A percentile compares a stretch with the other conserved stretches of the same genome.
phyloP scores from a whole-genome alignment of 805 yeast species.

The Clavispora phyllophila region DNA sequence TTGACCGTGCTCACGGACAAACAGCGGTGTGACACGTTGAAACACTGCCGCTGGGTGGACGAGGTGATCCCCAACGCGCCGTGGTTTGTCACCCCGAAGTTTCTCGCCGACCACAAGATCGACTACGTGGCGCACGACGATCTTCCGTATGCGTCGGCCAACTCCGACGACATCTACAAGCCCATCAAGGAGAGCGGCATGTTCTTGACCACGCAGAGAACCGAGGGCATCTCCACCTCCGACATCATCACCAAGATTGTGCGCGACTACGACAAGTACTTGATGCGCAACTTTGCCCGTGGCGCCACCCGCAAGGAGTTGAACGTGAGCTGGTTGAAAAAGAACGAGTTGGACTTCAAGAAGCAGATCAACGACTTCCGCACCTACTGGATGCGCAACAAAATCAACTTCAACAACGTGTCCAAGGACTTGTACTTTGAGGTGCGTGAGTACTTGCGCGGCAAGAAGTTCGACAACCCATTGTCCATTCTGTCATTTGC shows the following conservation, averaged over 20 bases:
- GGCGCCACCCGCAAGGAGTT: slow-evolving; percentile 96
- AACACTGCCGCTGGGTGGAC: slow-evolving; percentile 96
- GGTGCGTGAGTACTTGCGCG: slow-evolving; percentile 66
- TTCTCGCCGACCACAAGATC: slow-evolving; percentile 70
- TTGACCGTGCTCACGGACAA: slow-evolving; percentile 83
- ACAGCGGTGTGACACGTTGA: slow-evolving; percentile 86
- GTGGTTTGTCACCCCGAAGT: slow-evolving; percentile 87
- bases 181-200: slow-evolving; percentile 88
- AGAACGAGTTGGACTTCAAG: slow-evolving; percentile 90
- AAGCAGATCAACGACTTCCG: slow-evolving; percentile 87
- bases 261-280: slow-evolving; percentile 91
- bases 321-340: slow-evolving; percentile 95
- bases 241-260: slow-evolving; percentile 94
- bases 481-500: slow-evolving; percentile 14
- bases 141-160: slow-evolving; percentile 87
- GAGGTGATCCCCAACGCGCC: slow-evolving; percentile 94
- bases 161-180: slow-evolving; percentile 83
- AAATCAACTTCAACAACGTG: slow-evolving; percentile 59
- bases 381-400: slow-evolving; percentile 76
- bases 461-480: slow-evolving; percentile 31
- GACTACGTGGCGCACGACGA: slow-evolving; percentile 99
- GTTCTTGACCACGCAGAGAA: slow-evolving; percentile 92
- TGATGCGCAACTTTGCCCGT: slow-evolving; percentile 95
- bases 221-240: slow-evolving; percentile 93
- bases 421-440: slow-evolving; percentile 83